A percentile compares a stretch with the other conserved stretches of the same genome.
These are phyloP conservation scores for Skeletonema tropicum DNA, from an alignment of 108 stramenopile genomes.

Conservation along the genomic window DNA sequence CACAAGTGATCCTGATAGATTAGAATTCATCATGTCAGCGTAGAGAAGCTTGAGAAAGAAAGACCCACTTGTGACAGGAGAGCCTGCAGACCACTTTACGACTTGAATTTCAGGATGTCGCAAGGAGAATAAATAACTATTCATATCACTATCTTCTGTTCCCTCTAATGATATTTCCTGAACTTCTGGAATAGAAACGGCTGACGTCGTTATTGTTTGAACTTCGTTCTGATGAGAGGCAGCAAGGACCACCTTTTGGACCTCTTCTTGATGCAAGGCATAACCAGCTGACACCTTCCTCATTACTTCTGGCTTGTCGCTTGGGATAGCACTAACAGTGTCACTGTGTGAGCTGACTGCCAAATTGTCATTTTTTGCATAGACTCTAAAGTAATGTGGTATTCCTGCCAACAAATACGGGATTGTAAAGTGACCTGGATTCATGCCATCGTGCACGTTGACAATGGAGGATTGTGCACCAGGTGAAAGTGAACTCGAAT, in stretches of 20 bases:
- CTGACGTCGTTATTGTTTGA: slow-evolving; percentile 69
- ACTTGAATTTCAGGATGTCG: slow-evolving; percentile 49
- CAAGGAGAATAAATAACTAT: slow-evolving; percentile 45
- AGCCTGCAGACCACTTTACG: slow-evolving; percentile 38
- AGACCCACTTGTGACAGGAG: slow-evolving; percentile 48
- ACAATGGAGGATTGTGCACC: slow-evolving; percentile 27
- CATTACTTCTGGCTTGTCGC: slow-evolving; percentile 47
- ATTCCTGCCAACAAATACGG: slow-evolving; percentile 56
- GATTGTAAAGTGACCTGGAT: slow-evolving; percentile 49
- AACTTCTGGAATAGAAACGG: slow-evolving; percentile 67
- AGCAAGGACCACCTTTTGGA: slow-evolving; percentile 67
- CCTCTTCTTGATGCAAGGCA: slow-evolving; percentile 69
- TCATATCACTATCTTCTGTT: slow-evolving; percentile 25
- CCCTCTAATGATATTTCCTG: slow-evolving; percentile 61
- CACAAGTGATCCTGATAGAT: slow-evolving; percentile 26
- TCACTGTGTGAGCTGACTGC: slow-evolving; percentile 56
- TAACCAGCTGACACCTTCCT: slow-evolving; percentile 35
- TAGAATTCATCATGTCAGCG: slow-evolving; percentile 35
- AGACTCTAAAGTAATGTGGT: slow-evolving; percentile 55
- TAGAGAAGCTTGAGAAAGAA: slow-evolving; percentile 45
- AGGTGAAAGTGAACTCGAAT: slow-evolving; percentile 11
- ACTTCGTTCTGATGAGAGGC: slow-evolving; percentile 76
- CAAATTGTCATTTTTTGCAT: slow-evolving; percentile 34
- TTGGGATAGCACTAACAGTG: slow-evolving; percentile 49
- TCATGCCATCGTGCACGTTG: slow-evolving; percentile 28